Evolutionary conservation across 495 filamentous ascomycete genomes (phyloP).

Genomic region (Letharia columbiana): DNA sequence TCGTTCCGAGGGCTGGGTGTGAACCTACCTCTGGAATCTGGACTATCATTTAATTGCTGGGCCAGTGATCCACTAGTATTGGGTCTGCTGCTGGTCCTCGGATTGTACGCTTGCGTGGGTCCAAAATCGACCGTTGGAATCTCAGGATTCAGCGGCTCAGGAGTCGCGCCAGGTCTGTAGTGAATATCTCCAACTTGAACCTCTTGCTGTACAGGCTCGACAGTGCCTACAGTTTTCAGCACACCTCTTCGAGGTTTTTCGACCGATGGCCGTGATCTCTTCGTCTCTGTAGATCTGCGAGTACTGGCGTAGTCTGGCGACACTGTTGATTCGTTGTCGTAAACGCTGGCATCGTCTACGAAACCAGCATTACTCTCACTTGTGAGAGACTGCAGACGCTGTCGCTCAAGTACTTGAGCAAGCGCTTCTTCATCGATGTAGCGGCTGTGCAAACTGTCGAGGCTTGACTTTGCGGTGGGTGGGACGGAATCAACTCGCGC

Average conservation of each 20-base stretch:
- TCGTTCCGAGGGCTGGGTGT: conserved; percentile 30
- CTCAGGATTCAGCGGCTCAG: conserved; percentile 34
- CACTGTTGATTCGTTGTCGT: conserved; percentile 41
- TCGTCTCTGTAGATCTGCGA: conserved; percentile 53
- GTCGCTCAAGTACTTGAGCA: conserved; percentile 38
- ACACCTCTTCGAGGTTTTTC: conserved; percentile 74
- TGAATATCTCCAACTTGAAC: conserved; percentile 53
- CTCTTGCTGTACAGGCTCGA: conserved; percentile 39
- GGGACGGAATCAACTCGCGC: conserved; percentile 6
- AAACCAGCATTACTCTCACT: conserved; percentile 20
- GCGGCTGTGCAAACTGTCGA: conserved; percentile 54
- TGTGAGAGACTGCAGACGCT: conserved; percentile 31
- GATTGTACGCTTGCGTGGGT: conserved; percentile 61
- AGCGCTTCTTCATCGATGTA: conserved; percentile 59
- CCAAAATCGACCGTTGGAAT: conserved; percentile 84
- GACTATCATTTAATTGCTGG: conserved; percentile 26
- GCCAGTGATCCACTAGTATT: conserved; percentile 21
- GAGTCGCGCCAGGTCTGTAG: conserved; percentile 37
- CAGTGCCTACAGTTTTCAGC: conserved; percentile 67
- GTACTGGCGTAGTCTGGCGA: conserved; percentile 66
- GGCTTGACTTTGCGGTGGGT: conserved; percentile 41
- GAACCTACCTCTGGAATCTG: conserved; percentile 26
- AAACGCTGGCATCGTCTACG: conserved; percentile 38
- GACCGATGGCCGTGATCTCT: conserved; percentile 45
- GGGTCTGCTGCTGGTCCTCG: conserved; percentile 31